These are phyloP conservation scores for Penicillium macrosclerotiorum DNA, from an alignment of 495 filamentous ascomycete genomes.

Conservation along the genomic window DNA sequence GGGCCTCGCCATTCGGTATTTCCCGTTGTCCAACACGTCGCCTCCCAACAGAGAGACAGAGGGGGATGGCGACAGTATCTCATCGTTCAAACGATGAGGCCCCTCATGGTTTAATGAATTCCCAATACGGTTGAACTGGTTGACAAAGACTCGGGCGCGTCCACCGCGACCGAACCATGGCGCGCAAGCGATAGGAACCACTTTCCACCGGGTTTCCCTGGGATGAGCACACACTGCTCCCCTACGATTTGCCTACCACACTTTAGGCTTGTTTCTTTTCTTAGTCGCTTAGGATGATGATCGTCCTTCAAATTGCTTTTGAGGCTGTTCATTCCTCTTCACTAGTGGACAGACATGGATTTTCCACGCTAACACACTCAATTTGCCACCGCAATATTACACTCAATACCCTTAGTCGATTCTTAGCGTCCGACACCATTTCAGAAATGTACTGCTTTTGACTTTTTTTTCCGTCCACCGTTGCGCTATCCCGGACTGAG, in stretches of 20 bases:
- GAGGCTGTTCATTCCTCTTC: neutral
- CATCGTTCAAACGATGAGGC: too few relatives aligned
- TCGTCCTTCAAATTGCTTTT: neutral
- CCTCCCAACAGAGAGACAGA: too few relatives aligned
- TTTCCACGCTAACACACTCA: constrained; percentile 7
- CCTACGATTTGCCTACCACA: too few relatives aligned
- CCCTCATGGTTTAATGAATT: too few relatives aligned
- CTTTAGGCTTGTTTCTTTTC: too few relatives aligned
- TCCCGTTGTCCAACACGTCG: neutral
- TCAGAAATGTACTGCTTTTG: constrained; percentile 9
- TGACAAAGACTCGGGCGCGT: neutral
- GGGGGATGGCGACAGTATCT: too few relatives aligned
- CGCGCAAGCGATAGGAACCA: constrained; percentile 10
- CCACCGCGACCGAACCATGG: constrained; percentile 7
- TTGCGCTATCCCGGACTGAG: constrained; percentile 14
- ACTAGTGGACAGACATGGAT: neutral
- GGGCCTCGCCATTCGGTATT: constrained; percentile 5
- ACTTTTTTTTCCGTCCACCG: constrained; percentile 14
- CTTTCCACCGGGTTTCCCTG: neutral
- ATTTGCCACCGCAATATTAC: constrained; percentile 15
- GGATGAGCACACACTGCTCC: too few relatives aligned
- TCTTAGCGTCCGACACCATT: constrained; percentile 5
- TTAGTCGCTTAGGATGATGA: constrained; percentile 3
- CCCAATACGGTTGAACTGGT: neutral
- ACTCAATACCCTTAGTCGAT: constrained; percentile 1